Evolutionary conservation across 257 asterid species (phyloP).

Genomic region (Ophiorrhiza pumila): DNA sequence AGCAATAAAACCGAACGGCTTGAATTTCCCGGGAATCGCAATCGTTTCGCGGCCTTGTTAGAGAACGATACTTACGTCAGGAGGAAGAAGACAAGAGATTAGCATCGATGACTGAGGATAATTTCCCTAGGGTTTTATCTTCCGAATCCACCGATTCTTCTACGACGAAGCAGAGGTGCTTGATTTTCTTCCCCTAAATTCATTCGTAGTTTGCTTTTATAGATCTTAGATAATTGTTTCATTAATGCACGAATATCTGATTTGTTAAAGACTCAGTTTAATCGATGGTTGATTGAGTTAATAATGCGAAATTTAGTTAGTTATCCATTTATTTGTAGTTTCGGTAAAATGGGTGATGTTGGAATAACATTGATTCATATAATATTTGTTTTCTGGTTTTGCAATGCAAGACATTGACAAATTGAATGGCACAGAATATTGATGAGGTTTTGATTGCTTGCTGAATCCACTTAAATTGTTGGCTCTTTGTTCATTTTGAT

Average conservation of each 20-base stretch:
- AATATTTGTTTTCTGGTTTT: not conserved
- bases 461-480: not conserved
- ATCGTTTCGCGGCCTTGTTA: too few relatives aligned
- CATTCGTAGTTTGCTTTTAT: not conserved
- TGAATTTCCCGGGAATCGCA: not conserved
- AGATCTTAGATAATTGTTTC: not conserved
- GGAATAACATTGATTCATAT: not conserved
- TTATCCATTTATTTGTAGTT: too few relatives aligned
- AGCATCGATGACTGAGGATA: slow-evolving; percentile 59
- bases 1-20: too few relatives aligned
- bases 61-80: not conserved
- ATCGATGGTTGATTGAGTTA: not conserved
- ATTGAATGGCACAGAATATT: not conserved
- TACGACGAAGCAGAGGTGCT: slow-evolving; percentile 69
- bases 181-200: slow-evolving; percentile 8
- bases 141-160: slow-evolving; percentile 57
- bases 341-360: too few relatives aligned
- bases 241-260: not conserved
- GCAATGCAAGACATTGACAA: not conserved
- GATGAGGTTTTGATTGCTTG: too few relatives aligned
- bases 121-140: slow-evolving; percentile 62
- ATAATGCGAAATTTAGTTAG: too few relatives aligned
- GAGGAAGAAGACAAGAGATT: not conserved
- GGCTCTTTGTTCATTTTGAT: not conserved
- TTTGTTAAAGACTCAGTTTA: not conserved